Percentiles rank a stretch among this genome's conserved stretches.
These are phyloP conservation scores for Plasmopara viticola DNA, from an alignment of 352 stramenopile species.

Conservation along the genomic window DNA sequence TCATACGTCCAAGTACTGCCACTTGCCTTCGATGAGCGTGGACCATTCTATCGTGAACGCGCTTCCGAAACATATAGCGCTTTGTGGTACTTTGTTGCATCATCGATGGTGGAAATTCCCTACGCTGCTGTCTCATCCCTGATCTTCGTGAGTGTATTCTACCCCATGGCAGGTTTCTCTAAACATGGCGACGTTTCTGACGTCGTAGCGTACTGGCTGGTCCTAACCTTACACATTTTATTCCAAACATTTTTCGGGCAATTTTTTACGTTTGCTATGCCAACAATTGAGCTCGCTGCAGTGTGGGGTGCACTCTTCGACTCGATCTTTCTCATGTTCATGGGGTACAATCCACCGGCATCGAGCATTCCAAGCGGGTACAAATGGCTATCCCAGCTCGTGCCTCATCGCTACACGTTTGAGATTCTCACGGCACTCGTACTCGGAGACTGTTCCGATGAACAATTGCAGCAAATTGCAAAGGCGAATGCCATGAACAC, in stretches of 20 bases:
- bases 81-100: slow-evolving; percentile 73
- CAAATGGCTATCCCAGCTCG: slow-evolving; percentile 41
- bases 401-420: slow-evolving; percentile 37
- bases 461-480: slow-evolving; percentile 27
- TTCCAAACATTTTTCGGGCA: slow-evolving; percentile 48
- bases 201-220: slow-evolving; percentile 36
- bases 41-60: slow-evolving; percentile 90
- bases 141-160: slow-evolving; percentile 54
- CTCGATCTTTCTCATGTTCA: slow-evolving; percentile 54
- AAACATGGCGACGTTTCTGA: slow-evolving; percentile 23
- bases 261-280: slow-evolving; percentile 57
- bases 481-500: slow-evolving; percentile 19
- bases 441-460: slow-evolving; percentile 34
- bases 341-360: slow-evolving; percentile 39
- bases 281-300: slow-evolving; percentile 39
- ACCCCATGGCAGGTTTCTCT: slow-evolving; percentile 74
- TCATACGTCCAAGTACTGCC: slow-evolving; percentile 62
- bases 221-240: slow-evolving; percentile 30
- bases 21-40: slow-evolving; percentile 74
- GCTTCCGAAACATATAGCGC: slow-evolving; percentile 85
- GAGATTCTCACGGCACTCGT: slow-evolving; percentile 33
- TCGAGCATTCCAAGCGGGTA: slow-evolving; percentile 37
- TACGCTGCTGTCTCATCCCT: slow-evolving; percentile 58
- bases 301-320: slow-evolving; percentile 37
- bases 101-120: slow-evolving; percentile 72